phyloP scores from a whole-genome alignment of 306 rosid species.

The Trifolium pratense region DNA sequence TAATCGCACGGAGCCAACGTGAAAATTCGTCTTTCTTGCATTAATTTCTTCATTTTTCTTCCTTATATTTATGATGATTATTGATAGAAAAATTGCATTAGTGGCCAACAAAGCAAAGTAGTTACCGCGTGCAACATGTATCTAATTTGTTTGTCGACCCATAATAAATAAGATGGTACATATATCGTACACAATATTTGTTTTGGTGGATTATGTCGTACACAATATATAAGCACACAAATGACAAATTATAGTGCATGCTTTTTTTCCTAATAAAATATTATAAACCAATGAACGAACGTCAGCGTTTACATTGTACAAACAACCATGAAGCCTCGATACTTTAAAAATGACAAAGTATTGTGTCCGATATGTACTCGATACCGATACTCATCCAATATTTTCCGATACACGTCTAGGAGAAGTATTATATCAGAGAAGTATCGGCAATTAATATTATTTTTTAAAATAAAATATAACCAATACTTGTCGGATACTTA shows the following conservation, averaged over 20 bases:
- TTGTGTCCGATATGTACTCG: no score
- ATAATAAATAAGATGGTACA: constrained; percentile 42
- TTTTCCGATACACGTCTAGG: no score
- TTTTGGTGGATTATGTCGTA: constrained; percentile 14
- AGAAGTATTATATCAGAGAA: no score
- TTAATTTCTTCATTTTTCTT: background rate
- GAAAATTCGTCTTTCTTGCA: background rate
- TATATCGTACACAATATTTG: constrained; percentile 43
- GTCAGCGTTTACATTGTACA: background rate
- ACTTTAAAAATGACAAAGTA: no score
- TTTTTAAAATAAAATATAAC: no score
- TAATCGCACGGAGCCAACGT: background rate
- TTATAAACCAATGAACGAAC: constrained; percentile 1
- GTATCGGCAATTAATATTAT: no score
- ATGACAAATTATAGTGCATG: constrained; percentile 28
- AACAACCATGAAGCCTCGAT: background rate
- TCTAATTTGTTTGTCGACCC: constrained; percentile 21
- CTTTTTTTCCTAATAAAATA: background rate
- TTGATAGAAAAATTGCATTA: background rate
- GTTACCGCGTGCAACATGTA: constrained; percentile 41
- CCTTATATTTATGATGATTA: background rate
- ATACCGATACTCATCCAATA: no score
- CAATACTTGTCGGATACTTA: no score
- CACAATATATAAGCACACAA: background rate
- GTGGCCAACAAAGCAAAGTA: constrained; percentile 37